Percentiles rank a stretch among this genome's conserved stretches.
phyloP scores from a whole-genome alignment of 1,284 basidiomycete genomes.

The Boletus smithii region DNA sequence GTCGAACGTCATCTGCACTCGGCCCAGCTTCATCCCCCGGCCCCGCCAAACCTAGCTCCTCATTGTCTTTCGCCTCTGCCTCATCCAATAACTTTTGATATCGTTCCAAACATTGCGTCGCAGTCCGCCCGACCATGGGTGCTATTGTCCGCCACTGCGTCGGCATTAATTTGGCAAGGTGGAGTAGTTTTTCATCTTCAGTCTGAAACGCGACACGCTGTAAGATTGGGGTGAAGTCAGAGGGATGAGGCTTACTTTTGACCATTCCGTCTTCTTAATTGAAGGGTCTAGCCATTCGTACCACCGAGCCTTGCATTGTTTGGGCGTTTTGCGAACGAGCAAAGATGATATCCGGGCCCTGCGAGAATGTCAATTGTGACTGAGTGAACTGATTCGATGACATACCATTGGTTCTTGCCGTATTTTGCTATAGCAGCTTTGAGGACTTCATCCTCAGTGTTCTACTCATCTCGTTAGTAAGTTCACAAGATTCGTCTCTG shows the following conservation, averaged over 20 bases:
- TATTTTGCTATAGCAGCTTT: slow-evolving; percentile 98
- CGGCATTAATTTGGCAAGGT: slow-evolving; percentile 98
- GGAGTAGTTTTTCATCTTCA: slow-evolving; percentile 98
- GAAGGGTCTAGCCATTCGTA: slow-evolving; percentile 99
- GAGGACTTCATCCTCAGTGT: slow-evolving; percentile 95
- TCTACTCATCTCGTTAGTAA: slow-evolving; percentile 42
- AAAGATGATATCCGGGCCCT: slow-evolving; percentile 99
- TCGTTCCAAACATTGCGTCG: slow-evolving; percentile 96
- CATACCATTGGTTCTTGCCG: slow-evolving; percentile 92
- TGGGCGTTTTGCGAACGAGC: slow-evolving; percentile 97
- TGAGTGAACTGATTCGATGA: neutral
- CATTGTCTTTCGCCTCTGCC: slow-evolving; percentile 92
- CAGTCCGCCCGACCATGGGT: slow-evolving; percentile 97
- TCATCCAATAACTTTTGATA: slow-evolving; percentile 98
- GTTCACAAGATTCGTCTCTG: slow-evolving; percentile 10
- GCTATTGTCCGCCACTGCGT: slow-evolving; percentile 99
- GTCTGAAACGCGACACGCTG: slow-evolving; percentile 45
- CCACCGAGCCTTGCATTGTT: slow-evolving; percentile 99
- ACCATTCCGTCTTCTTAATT: slow-evolving; percentile 99
- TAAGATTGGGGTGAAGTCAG: neutral
- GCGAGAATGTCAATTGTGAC: slow-evolving; percentile 7
- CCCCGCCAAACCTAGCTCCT: slow-evolving; percentile 86
- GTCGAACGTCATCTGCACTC: slow-evolving; percentile 86
- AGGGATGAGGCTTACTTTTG: slow-evolving; percentile 58
- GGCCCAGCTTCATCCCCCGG: slow-evolving; percentile 81